These are phyloP conservation scores for Cordyceps farinosa DNA, from an alignment of 2,329 filamentous ascomycete species.

Conservation along the genomic window DNA sequence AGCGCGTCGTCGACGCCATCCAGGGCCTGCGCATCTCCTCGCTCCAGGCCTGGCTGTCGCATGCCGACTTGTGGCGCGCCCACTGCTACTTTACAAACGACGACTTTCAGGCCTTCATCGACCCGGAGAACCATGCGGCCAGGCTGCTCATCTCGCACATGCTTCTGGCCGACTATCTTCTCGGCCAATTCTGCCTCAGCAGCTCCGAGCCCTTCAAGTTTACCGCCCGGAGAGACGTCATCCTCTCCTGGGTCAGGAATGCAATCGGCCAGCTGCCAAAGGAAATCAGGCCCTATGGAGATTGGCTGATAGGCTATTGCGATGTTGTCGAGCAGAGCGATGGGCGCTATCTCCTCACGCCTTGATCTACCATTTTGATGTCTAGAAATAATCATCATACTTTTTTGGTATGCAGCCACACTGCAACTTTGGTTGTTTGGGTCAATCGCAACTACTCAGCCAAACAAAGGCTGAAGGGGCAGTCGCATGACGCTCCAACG, in stretches of 20 bases:
- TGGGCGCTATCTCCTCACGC: constrained; percentile 28
- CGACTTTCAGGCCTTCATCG: constrained; percentile 31
- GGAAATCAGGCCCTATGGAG: constrained; percentile 19
- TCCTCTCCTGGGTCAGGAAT: constrained; percentile 26
- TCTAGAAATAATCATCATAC: neutral
- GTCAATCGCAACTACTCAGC: too few species aligned
- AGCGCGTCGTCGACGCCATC: constrained; percentile 20
- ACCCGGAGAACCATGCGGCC: constrained; percentile 29
- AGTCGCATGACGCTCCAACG: too few species aligned
- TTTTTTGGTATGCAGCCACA: neutral
- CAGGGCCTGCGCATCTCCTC: constrained; percentile 20
- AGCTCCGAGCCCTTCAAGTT: constrained; percentile 23
- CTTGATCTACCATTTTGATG: constrained; percentile 15
- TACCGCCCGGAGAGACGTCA: constrained; percentile 24
- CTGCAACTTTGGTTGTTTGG: neutral
- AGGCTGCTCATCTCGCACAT: constrained; percentile 37
- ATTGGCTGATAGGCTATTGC: constrained; percentile 26
- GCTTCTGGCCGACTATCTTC: constrained; percentile 32
- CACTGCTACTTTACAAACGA: constrained; percentile 24
- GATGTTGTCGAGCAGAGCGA: constrained; percentile 24
- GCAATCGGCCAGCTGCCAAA: constrained; percentile 23
- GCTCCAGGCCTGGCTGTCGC: constrained; percentile 24
- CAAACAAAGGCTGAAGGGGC: too few species aligned
- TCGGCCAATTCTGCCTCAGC: constrained; percentile 26
- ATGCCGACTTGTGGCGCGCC: constrained; percentile 23